These are phyloP conservation scores for Colletotrichum musicola DNA, from an alignment of 2,329 filamentous ascomycete genomes.

Conservation along the genomic window DNA sequence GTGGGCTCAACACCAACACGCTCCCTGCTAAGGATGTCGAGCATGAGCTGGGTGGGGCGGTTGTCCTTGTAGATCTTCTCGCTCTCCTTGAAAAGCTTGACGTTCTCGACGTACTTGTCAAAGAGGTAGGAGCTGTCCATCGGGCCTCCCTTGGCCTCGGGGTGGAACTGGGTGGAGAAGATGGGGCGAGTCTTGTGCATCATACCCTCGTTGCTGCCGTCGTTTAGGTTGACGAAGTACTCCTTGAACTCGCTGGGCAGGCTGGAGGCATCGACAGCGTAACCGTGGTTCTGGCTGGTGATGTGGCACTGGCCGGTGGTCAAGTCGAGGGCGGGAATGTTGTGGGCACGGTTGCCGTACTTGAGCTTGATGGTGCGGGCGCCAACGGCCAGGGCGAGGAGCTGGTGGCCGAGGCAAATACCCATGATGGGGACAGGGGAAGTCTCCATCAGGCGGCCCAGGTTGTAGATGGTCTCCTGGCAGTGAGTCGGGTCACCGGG, in stretches of 20 bases:
- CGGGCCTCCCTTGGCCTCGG: constrained; percentile 96
- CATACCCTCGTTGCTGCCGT: constrained; percentile 96
- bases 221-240: constrained; percentile 98
- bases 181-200: constrained; percentile 96
- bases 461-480: constrained; percentile 92
- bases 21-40: constrained; percentile 93
- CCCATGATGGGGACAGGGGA: constrained; percentile 96
- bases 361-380: constrained; percentile 96
- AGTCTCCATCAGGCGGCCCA: constrained; percentile 89
- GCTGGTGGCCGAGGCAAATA: constrained; percentile 97
- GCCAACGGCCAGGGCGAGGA: constrained; percentile 89
- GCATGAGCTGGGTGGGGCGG: constrained; percentile 86
- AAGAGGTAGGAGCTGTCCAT: constrained; percentile 97
- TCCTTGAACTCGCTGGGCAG: constrained; percentile 92
- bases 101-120: constrained; percentile 93
- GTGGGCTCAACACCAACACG: constrained; percentile 87
- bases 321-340: constrained; percentile 94
- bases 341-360: constrained; percentile 99
- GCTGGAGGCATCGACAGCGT: constrained; percentile 89
- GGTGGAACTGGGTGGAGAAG: constrained; percentile 99
- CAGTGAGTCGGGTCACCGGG: constrained; percentile 98
- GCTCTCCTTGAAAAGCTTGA: constrained; percentile 88
- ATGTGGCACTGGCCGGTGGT: constrained; percentile 98
- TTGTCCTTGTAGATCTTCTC: constrained; percentile 86
- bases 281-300: constrained; percentile 98